Base-by-base conservation (phyloP, 176 grass and related monocot species). In the Urochloa ruziziensis region DNA sequence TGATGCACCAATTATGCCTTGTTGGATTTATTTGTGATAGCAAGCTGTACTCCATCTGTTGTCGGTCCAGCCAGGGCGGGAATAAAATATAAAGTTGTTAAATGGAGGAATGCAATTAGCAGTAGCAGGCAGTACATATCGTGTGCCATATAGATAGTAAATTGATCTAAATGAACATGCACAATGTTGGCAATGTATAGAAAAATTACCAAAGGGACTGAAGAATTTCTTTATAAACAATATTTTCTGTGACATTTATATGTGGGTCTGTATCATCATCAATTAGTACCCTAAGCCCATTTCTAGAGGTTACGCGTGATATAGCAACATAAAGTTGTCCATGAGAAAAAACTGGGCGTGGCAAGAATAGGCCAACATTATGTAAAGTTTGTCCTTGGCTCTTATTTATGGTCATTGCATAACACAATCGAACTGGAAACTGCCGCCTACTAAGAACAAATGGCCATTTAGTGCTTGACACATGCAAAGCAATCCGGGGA, bases 391-490 rank as follows among this genome's bases (percentile, higher is more conserved):
- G 23, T 16, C 66, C 37, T 25, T 69, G 66, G 37, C 66, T 69
- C 66, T 69, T 69, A 43, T 69, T 69, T n/a, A 44, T 69, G 23
- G 66, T 69, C 66, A 69, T 69, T 69, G 36, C 66, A 27, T 69
- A 69, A 25, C 56, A 59, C 56, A 59, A 1, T 11, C 56, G n/a
- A 10, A 59, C 56, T 62, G n/a, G n/a, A n/a, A n/a, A n/a, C n/a
- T n/a, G n/a, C n/a, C n/a, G 27, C 28, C 59, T 29, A 14, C 27
- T 62, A 16, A 62, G 59, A 6, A 62, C 59, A 30, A 62, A 30
- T 30, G 59, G 25, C 59, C 59, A 62, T 62, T 62, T 62, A 29
- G 59, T 62, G 11, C 27, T 62, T 0, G 59, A 62, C 14, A 62
- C 27, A 5, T 62, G 59, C 12, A 62, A 30, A 5, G 59, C 27